phyloP scores from a whole-genome alignment of 2,329 filamentous ascomycete genomes.

The Neofusicoccum cordaticola region DNA sequence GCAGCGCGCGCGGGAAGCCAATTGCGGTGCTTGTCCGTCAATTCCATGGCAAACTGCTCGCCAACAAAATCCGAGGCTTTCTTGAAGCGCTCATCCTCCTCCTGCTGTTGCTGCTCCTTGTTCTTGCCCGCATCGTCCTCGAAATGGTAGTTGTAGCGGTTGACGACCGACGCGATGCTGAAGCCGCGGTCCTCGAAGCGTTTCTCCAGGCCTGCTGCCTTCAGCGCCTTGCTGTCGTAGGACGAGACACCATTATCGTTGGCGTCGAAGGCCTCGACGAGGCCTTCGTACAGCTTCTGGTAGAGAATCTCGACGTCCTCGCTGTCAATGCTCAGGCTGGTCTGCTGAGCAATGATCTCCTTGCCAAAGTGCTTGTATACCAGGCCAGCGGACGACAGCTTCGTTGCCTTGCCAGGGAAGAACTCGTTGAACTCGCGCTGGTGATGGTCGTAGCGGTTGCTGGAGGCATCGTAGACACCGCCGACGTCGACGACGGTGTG shows the following conservation, averaged over 20 bases:
- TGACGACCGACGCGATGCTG: constrained; percentile 82
- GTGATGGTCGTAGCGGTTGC: constrained; percentile 92
- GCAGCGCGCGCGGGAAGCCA: constrained; percentile 87
- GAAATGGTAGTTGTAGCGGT: constrained; percentile 68
- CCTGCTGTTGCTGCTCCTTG: constrained; percentile 55
- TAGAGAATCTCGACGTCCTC: constrained; percentile 73
- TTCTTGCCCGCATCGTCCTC: constrained; percentile 44
- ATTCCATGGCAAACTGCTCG: constrained; percentile 77
- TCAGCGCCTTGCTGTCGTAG: constrained; percentile 70
- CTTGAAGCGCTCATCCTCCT: constrained; percentile 78
- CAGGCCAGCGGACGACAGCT: constrained; percentile 88
- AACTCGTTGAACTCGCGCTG: constrained; percentile 84
- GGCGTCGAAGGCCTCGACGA: constrained; percentile 93
- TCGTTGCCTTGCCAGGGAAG: constrained; percentile 79
- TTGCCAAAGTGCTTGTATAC: constrained; percentile 95
- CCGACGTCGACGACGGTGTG: constrained; percentile 98
- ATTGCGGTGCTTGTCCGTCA: constrained; percentile 69
- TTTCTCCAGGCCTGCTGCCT: constrained; percentile 72
- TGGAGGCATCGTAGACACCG: constrained; percentile 77
- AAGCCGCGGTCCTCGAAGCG: constrained; percentile 81
- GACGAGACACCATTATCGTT: constrained; percentile 92
- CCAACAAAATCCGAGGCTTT: constrained; percentile 80
- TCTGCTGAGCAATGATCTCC: constrained; percentile 70
- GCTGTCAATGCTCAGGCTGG: constrained; percentile 58
- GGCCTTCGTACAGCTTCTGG: constrained; percentile 86